Percentiles rank a stretch among this genome's conserved stretches.
These are phyloP conservation scores for Pythium utonaiense DNA, from an alignment of 352 stramenopile species.

Conservation along the genomic window DNA sequence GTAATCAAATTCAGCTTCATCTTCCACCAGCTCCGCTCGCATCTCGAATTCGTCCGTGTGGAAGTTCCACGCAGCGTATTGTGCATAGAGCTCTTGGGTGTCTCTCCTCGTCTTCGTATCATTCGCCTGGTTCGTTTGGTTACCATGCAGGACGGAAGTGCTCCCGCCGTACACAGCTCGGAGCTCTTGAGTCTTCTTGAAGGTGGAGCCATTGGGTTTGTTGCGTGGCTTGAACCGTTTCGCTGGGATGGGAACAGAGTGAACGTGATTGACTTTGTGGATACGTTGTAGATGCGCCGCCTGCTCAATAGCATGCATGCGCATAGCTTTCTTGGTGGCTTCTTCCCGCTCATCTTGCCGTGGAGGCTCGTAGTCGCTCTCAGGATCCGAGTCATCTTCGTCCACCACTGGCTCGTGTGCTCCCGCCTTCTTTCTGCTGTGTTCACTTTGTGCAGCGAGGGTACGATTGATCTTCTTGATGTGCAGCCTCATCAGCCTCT, in stretches of 20 bases:
- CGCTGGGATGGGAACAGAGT: not conserved
- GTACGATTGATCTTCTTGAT: conserved; percentile 35
- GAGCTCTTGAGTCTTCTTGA: conserved; percentile 17
- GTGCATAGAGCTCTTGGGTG: conserved; percentile 8
- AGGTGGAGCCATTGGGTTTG: not conserved
- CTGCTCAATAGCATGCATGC: not conserved
- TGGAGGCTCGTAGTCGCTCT: not conserved
- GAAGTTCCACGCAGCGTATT: conserved; percentile 22
- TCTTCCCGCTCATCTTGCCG: not conserved
- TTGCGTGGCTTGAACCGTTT: conserved; percentile 3
- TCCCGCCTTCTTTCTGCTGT: not conserved
- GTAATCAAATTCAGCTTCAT: conserved; percentile 58
- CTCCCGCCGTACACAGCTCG: conserved; percentile 11
- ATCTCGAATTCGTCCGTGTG: conserved; percentile 25
- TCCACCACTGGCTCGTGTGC: not conserved
- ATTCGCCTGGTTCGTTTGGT: not conserved
- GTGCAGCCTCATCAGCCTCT: conserved; percentile 48
- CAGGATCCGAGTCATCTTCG: not conserved
- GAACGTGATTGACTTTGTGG: not conserved
- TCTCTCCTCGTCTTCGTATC: not conserved
- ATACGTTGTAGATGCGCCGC: not conserved
- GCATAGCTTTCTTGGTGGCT: not conserved
- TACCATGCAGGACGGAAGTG: not conserved
- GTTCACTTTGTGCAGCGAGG: not conserved
- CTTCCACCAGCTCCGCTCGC: conserved; percentile 22